Base-by-base conservation (phyloP, 306 rosid species). In the Rubus idaeus region DNA sequence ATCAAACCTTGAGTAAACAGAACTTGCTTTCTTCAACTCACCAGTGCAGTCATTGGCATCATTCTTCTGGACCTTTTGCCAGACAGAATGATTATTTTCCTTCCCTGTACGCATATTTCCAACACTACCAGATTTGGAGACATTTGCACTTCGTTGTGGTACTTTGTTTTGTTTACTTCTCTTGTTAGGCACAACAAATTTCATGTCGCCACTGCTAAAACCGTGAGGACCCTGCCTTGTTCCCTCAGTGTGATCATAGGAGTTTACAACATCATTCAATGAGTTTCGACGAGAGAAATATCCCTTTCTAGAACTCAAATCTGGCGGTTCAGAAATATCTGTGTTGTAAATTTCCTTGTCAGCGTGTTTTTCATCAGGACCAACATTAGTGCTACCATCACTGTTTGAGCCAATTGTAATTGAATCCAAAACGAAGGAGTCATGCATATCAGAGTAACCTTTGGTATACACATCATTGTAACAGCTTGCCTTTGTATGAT, bases 51-150 rank as follows among this genome's bases (percentile, higher is more conserved):
- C 90, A 64, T 77, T 77, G 64, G 81, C 71, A 30, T 66, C 75
- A 40, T 84, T 83, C 83, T 77, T 91, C 86, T 91, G 90, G 79
- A 93, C 98, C 86, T 87, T 93, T 80, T 93, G 89, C 98, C 98
- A 93, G 42, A 93, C 83, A 18, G 98, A 83, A 80, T 84, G 91
- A 67, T 77, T 83, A 74, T 80, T 89, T 87, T 83, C 96, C 85
- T 89, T 93, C 79, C 92, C 89, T 3, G 82, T 40, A 78, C 86
- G 87, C 56, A 62, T 71, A 79, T 74, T 66, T 51, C 84, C 90
- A 64, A 51, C 52, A 41, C 81, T 79, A 62, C 86, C 85, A 85
- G 58, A 84, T 75, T 81, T 89, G 50, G 75, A 70, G 73, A 78
- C 84, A 86, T 82, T 83, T 63, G 85, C 84, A 83, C 83, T 84